phyloP scores from a whole-genome alignment of 257 asterid species.

The Solanum sparsipilum region DNA sequence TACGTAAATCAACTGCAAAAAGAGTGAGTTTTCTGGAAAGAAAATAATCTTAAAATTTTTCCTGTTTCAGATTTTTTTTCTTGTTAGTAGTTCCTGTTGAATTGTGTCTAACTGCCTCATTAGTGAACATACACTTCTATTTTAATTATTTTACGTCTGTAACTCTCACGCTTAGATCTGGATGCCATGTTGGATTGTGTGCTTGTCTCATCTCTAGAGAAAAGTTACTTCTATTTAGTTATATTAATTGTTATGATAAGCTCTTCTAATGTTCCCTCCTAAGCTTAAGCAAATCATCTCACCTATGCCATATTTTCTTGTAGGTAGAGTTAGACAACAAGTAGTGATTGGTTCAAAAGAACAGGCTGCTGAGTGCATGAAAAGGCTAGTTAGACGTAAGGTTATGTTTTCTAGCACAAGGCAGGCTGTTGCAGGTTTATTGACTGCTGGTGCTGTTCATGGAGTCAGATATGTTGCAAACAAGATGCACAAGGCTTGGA shows the following conservation, averaged over 20 bases:
- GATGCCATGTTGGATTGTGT: background rate
- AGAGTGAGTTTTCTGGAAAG: background rate
- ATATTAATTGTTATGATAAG: background rate
- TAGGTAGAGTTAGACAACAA: conserved; percentile 26
- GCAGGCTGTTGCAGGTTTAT: conserved; percentile 78
- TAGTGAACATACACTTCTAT: background rate
- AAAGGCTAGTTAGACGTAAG: conserved; percentile 55
- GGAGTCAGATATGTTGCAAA: conserved; percentile 60
- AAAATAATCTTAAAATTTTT: background rate
- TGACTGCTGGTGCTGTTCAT: conserved; percentile 65
- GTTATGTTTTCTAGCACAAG: conserved; percentile 87
- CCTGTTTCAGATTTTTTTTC: background rate
- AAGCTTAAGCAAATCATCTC: background rate
- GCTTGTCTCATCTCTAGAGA: background rate
- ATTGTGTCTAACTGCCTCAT: background rate
- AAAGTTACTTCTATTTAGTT: background rate
- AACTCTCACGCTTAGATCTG: background rate
- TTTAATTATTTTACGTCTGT: background rate
- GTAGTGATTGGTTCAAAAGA: conserved; percentile 45
- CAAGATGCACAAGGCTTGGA: conserved; percentile 80
- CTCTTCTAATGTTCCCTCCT: background rate
- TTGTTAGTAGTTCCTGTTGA: background rate
- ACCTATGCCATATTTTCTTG: background rate
- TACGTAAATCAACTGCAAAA: conserved; percentile 8
- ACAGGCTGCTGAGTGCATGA: conserved; percentile 57